Evolutionary conservation across 306 rosid species (phyloP), one percentile per base, ranked within the genome.

Genomic region (Citrullus colocynthis): DNA sequence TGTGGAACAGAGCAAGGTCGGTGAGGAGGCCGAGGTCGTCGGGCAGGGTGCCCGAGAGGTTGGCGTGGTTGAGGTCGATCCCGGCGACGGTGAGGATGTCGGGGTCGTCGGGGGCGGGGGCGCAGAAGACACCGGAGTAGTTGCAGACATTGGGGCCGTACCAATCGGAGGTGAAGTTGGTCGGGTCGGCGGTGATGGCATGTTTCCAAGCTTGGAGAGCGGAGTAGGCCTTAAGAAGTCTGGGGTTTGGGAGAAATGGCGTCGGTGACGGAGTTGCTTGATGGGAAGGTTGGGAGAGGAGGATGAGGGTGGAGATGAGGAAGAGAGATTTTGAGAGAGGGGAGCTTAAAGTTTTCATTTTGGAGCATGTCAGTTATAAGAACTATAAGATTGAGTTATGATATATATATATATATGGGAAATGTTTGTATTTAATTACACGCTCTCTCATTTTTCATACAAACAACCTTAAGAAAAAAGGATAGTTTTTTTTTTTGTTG

Each of bases 161-260:
- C 98, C 98, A 94, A 9, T 87, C 80, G 69, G 80, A 24, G 77
- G 98, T 92, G 88, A 89, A 78, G 80, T 88, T 81, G 0, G 83
- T 80, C 0, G 97, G 96, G 83, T 94, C 98, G 0, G 90, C 87
- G 73, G 91, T 86, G 64, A 94, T 84, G 15, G 71, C 57, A 49
- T 82, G 90, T 83, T 94, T 94, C 96, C 91, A 94, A 69, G 90
- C 96, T 87, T 92, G 95, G 71, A 94, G 92, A 1, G 96, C 97
- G 24, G 30, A 71, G 87, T 83, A 90, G 7, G 98, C 98, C 78
- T 88, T 89, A 4, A 73, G 52, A 61, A 94, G 97, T 34, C 91
- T 87, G 5, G 96, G 95, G 20, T 90, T 94, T 32, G 81, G 44
- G 32, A 64, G 30, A 1, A 87, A 81, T 8, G 83, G 87, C 15